phyloP scores from a whole-genome alignment of 2,329 filamentous ascomycete species.

The Epichloe brachyelytri region DNA sequence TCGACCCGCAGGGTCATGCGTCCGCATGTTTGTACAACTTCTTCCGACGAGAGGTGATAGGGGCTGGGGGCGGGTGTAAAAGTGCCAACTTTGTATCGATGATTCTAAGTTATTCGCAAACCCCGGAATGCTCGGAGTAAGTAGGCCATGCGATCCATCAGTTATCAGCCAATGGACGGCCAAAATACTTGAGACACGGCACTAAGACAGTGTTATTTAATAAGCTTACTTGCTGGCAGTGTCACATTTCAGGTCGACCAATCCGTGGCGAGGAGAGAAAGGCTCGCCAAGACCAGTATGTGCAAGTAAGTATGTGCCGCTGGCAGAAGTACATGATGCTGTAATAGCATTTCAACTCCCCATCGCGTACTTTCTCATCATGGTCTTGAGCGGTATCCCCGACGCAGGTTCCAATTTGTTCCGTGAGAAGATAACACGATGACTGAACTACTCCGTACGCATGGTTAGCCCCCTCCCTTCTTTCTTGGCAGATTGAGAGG shows the following conservation, averaged over 20 bases:
- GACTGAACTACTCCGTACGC: background rate
- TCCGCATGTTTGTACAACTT: background rate
- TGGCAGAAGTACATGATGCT: background rate
- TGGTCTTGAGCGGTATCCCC: no score
- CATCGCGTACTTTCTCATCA: background rate
- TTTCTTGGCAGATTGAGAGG: background rate
- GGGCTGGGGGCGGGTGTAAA: background rate
- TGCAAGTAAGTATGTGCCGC: background rate
- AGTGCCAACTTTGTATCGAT: background rate
- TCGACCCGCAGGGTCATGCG: background rate
- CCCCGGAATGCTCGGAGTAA: conserved; percentile 3
- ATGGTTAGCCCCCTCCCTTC: background rate
- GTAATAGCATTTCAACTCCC: background rate
- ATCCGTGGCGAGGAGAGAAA: background rate
- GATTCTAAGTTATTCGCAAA: background rate
- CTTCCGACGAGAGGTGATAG: background rate
- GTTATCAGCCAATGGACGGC: background rate
- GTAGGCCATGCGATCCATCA: conserved; percentile 1
- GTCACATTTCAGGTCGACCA: background rate
- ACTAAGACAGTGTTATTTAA: background rate
- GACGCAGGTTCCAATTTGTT: background rate
- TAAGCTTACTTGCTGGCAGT: conserved; percentile 5
- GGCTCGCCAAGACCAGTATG: background rate
- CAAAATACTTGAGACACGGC: background rate
- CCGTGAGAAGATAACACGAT: background rate